Conservation (phyloP, 805 yeast genomes). For the Yamadazyma sp. region DNA sequence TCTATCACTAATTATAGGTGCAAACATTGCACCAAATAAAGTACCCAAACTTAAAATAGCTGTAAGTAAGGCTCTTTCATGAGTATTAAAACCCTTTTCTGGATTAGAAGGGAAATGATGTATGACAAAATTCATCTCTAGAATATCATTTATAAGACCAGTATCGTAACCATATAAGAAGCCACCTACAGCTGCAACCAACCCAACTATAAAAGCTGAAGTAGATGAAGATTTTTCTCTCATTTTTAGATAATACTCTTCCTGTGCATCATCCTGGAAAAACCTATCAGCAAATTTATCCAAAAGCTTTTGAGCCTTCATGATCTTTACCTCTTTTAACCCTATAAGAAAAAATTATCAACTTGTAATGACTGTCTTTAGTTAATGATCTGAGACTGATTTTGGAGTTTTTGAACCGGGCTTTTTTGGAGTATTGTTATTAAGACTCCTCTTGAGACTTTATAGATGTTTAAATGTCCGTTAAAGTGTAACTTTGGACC, state of each 20-base stretch:
- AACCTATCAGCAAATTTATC: too few relatives aligned
- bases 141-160: constrained; percentile 74
- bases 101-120: constrained; percentile 50
- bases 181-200: constrained; percentile 88
- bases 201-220: constrained; percentile 71
- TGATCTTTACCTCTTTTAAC: too few relatives aligned
- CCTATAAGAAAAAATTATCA: too few relatives aligned
- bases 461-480: too few relatives aligned
- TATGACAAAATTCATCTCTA: constrained; percentile 72
- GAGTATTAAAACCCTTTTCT: constrained; percentile 46
- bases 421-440: too few relatives aligned
- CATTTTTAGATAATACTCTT: constrained; percentile 34
- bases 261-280: constrained; percentile 33
- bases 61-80: constrained; percentile 67
- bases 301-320: too few relatives aligned
- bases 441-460: too few relatives aligned
- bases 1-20: constrained; percentile 61
- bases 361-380: too few relatives aligned
- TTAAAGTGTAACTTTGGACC: too few relatives aligned
- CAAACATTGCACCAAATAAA: constrained; percentile 64
- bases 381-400: too few relatives aligned
- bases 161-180: constrained; percentile 89
- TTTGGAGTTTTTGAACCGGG: too few relatives aligned
- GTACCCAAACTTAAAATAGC: constrained; percentile 83
- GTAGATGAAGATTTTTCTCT: constrained; percentile 49